Percentiles rank a stretch among this genome's conserved stretches.
phyloP scores from a whole-genome alignment of 2,329 filamentous ascomycete genomes.

The Clarireedia sp. region DNA sequence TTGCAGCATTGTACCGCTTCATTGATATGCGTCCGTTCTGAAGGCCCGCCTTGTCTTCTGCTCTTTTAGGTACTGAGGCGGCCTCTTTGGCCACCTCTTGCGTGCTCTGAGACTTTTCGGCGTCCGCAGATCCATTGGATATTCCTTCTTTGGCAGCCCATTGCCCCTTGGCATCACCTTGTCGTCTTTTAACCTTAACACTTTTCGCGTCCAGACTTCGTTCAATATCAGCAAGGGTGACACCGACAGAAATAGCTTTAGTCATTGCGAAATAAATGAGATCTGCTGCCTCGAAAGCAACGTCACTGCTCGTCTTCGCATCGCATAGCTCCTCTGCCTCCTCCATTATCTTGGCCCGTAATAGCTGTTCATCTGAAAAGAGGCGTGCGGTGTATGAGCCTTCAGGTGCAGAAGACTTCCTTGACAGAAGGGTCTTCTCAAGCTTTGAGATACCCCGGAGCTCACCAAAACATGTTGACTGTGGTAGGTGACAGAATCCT shows the following conservation, averaged over 20 bases:
- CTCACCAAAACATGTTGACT: constrained; percentile 85
- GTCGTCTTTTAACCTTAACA: constrained; percentile 86
- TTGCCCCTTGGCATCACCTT: constrained; percentile 87
- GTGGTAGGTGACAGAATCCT: constrained; percentile 89
- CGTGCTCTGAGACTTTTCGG: constrained; percentile 19
- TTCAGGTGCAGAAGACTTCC: constrained; percentile 73
- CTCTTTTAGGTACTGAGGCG: constrained; percentile 41
- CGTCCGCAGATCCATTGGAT: constrained; percentile 24
- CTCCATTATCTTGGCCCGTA: constrained; percentile 96
- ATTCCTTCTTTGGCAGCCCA: constrained; percentile 82
- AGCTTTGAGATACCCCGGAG: constrained; percentile 74
- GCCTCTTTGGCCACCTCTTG: constrained; percentile 40
- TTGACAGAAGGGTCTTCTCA: constrained; percentile 75
- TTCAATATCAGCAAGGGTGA: constrained; percentile 82
- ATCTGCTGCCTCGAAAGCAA: constrained; percentile 92
- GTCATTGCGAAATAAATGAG: constrained; percentile 93
- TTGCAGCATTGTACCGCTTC: constrained; percentile 65
- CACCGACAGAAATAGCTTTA: constrained; percentile 78
- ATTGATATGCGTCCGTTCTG: constrained; percentile 64
- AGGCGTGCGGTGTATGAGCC: constrained; percentile 91
- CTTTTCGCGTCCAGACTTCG: constrained; percentile 89
- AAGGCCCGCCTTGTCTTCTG: constrained; percentile 41
- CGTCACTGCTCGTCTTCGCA: constrained; percentile 70
- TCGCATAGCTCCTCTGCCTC: constrained; percentile 93
- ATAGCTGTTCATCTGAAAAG: constrained; percentile 83